These are phyloP conservation scores for Lactifluus hygrophoroides DNA, from an alignment of 768 basidiomycete genomes.

Conservation along the genomic window DNA sequence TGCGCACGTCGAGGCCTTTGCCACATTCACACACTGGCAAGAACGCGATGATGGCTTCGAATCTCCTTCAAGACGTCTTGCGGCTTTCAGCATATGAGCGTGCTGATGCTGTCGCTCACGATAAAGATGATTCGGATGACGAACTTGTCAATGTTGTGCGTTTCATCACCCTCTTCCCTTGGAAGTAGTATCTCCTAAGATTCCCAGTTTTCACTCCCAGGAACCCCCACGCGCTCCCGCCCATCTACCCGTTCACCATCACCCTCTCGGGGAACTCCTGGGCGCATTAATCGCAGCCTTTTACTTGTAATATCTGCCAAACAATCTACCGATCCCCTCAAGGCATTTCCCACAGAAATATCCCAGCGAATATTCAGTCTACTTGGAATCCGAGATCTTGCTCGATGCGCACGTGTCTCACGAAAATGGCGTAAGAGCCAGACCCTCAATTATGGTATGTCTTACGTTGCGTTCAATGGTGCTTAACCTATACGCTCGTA, in stretches of 20 bases:
- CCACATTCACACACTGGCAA: too few relatives aligned
- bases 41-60: conserved; percentile 22
- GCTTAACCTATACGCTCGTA: neutral
- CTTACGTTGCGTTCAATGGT: neutral
- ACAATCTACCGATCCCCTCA: conserved; percentile 48
- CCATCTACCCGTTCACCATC: conserved; percentile 38
- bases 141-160: conserved; percentile 67
- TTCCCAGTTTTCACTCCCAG: conserved; percentile 54
- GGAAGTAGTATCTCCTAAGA: neutral
- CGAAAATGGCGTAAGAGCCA: conserved; percentile 86
- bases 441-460: conserved; percentile 81
- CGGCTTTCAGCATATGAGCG: conserved; percentile 41
- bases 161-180: conserved; percentile 16
- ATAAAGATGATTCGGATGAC: conserved; percentile 53
- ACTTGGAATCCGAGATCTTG: conserved; percentile 57
- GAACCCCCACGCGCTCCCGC: conserved; percentile 54
- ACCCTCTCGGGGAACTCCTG: conserved; percentile 36
- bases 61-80: conserved; percentile 61
- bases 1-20: too few relatives aligned
- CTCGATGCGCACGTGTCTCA: conserved; percentile 70
- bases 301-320: conserved; percentile 31
- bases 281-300: conserved; percentile 41
- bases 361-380: conserved; percentile 68
- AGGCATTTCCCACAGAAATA: conserved; percentile 68
- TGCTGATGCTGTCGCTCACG: conserved; percentile 27